Evolutionary conservation across 2,329 filamentous ascomycete genomes (phyloP), one percentile per base, ranked within the genome.

Genomic region (Thermoascus crustaceus): DNA sequence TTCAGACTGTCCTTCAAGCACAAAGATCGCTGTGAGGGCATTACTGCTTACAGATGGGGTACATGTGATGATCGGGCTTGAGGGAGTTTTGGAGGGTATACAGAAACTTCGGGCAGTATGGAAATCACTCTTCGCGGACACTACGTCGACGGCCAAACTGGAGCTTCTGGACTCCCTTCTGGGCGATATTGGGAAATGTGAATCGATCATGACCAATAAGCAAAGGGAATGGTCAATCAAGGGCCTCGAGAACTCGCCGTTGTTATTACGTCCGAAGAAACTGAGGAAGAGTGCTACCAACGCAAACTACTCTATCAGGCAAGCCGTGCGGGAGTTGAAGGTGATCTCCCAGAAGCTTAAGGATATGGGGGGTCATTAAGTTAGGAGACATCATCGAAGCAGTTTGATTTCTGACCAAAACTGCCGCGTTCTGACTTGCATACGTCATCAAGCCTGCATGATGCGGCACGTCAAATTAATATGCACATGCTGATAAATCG

Each of bases 1-100:
- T 29, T 29, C 25, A 14, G 17, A 3, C 4, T 16, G 14, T 5
- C 25, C 14, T 14, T 16, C 6, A 8, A 29, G 25, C 10, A 4
- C 17, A 16, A 41, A 36, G 7, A 35, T 44, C 3, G 35, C 18
- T 20, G 34, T 38, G 23, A 39, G 43, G 13, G 43, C 36, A 8
- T 24, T 45, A 3, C 7, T 45, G 5, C 42, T 43, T 18, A 45
- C 41, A 1, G 35, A 45, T 10, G 31, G 35, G 4, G 10, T 45
- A 9, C 19, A 33, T 5, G 33, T 43, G 5, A 7, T 43, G 3
- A 8, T 31, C 8, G 30, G 34, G 2, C n/a, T 45, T 7, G 19
- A 37, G 2, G 20, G 8, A 11, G 9, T 34, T 9, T 9, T 20
- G 1, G 17, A 10, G 2, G 16, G 10, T 8, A 24, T 44, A 14